Evolutionary conservation across 768 basidiomycete species (phyloP).

Genomic region (Rhizopogon sp.): DNA sequence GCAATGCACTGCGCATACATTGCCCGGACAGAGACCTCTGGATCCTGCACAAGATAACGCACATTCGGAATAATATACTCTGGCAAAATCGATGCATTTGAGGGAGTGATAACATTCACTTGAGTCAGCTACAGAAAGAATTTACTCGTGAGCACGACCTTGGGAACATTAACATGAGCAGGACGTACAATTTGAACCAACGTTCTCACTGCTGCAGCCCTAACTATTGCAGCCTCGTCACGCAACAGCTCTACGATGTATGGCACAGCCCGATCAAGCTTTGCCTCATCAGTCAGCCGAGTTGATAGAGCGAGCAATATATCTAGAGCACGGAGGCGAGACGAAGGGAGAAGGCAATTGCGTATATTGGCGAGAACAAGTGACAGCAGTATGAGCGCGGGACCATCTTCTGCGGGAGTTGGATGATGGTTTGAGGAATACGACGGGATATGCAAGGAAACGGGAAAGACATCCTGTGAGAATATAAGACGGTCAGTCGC

Average conservation of each 20-base stretch:
- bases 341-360: conserved; percentile 80
- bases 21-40: conserved; percentile 78
- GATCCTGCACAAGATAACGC: conserved; percentile 74
- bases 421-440: conserved; percentile 31
- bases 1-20: conserved; percentile 85
- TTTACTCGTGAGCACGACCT: conserved; percentile 18
- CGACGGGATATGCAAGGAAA: conserved; percentile 67
- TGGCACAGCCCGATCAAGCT: conserved; percentile 88
- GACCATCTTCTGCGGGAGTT: conserved; percentile 74
- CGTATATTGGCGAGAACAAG: conserved; percentile 86
- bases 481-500: conserved; percentile 2
- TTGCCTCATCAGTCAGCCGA: conserved; percentile 90
- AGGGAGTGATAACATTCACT: conserved; percentile 67
- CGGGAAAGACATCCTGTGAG: conserved; percentile 68
- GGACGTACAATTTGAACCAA: conserved; percentile 76
- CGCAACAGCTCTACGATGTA: conserved; percentile 86
- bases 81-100: conserved; percentile 72
- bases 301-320: conserved; percentile 77
- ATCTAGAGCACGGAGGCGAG: conserved; percentile 81
- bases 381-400: conserved; percentile 83
- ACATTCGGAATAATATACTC: conserved; percentile 95
- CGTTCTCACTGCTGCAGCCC: conserved; percentile 72
- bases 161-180: background rate
- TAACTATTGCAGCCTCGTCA: conserved; percentile 80
- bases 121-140: conserved; percentile 42